Base-by-base conservation (phyloP, 371 early-diverging fungal species). In the Amoeboaphelidium protococcarum region DNA sequence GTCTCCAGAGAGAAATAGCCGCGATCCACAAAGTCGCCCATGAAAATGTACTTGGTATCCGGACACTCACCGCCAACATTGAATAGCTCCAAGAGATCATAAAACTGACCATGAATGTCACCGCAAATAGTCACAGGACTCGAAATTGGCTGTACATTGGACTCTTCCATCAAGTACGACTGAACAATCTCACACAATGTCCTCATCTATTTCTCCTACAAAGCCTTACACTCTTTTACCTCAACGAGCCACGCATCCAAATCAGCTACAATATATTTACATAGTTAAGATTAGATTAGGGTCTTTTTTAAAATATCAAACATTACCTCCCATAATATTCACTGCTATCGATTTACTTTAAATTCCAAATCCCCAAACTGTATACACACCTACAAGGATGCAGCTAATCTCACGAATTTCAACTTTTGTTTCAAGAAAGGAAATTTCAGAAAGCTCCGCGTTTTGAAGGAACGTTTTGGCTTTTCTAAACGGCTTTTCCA, bases 1-100 rank as follows among this genome's bases (percentile, higher is more conserved):
- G 97, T 92, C 58, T 99, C 98, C 47, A 99, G 71, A 55, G 85
- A 84, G 67, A 92, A 91, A 63, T 90, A 94, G 20, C 99, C 99
- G 47, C 99, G 75, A 67, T 99, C 99, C 10, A 99, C 99, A 72
- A 92, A 99, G 58, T 99, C 99, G 22, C 99, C 99, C 92, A 99
- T 92, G 60, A 95, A 95, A 50, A 92, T 73, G 63, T 98, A 99
- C 61, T 84, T 90, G 22, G 95, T 96, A 50, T 80, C 75, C 3
- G 96, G 94, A 13, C 91, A 78, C 59, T 91, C 80, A 21, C 98
- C 98, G 40, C 95, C 97, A 22, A 94, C 90, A 31, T 85, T 77
- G 62, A 99, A 94, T 6, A 99, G 74, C 63, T 97, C 94, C 62
- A 94, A 67, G 56, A 90, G 67, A 65, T 99, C 99, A 58, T 85